Conservation (phyloP, 495 filamentous ascomycete species). For the Trichoderma gamsii region DNA sequence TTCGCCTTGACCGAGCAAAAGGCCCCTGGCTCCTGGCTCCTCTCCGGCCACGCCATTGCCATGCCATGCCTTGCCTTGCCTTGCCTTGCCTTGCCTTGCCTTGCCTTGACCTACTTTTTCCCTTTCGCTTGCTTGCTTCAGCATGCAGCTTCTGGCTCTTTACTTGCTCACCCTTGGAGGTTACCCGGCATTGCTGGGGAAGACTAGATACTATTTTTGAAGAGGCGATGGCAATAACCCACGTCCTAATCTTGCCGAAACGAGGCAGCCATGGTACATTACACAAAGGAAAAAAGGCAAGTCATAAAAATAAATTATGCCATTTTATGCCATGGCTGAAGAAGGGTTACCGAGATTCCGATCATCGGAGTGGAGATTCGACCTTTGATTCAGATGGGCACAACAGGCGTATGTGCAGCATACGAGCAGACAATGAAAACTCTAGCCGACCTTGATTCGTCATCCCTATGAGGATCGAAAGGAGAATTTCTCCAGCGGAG, state of each 20-base stretch:
- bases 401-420: background rate
- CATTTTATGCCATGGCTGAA: background rate
- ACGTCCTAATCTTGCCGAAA: background rate
- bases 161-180: background rate
- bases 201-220: background rate
- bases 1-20: background rate
- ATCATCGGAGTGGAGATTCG: background rate
- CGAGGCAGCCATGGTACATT: background rate
- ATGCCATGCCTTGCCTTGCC: background rate
- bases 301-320: background rate
- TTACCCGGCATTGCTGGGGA: background rate
- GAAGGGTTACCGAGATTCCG: constrained; percentile 2
- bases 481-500: background rate
- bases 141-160: background rate
- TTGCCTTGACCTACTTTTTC: background rate
- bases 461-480: background rate
- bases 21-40: background rate
- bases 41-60: no score
- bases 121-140: background rate
- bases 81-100: background rate
- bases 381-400: background rate
- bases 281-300: background rate
- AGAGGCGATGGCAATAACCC: background rate
- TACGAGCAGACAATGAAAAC: background rate
- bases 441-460: background rate